Conservation (phyloP, 768 basidiomycete genomes). For the Austroboletus eburneus region DNA sequence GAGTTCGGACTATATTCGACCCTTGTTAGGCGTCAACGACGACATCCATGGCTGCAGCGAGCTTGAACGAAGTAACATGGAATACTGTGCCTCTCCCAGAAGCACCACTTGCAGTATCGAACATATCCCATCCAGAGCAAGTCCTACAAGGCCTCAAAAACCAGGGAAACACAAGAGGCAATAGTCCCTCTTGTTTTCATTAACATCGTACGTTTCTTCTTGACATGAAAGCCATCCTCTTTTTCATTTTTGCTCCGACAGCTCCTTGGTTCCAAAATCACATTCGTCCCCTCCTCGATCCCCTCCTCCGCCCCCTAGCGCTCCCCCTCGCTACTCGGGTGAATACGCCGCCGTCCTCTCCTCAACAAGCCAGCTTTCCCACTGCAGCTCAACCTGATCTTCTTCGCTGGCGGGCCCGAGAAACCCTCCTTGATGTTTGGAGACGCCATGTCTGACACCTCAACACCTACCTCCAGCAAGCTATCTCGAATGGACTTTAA, state of each 20-base stretch:
- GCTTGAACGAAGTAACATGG: conserved; percentile 30
- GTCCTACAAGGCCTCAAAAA: conserved; percentile 31
- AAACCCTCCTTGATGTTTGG: conserved; percentile 63
- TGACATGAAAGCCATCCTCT: no score
- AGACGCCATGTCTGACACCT: conserved; percentile 51
- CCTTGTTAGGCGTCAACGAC: conserved; percentile 47
- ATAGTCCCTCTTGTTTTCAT: conserved; percentile 63
- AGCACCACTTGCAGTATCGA: conserved; percentile 18
- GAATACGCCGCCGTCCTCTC: conserved; percentile 24
- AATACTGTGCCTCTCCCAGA: conserved; percentile 23
- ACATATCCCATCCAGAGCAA: conserved; percentile 7
- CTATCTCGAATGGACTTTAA: conserved; percentile 31
- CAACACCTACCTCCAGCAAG: conserved; percentile 33
- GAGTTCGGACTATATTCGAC: conserved; percentile 36
- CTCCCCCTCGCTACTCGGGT: conserved; percentile 25
- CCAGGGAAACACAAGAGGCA: conserved; percentile 61
- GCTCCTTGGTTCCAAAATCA: conserved; percentile 32
- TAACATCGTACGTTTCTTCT: conserved; percentile 47
- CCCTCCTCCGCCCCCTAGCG: conserved; percentile 23
- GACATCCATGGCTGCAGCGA: conserved; percentile 51
- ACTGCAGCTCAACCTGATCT: conserved; percentile 16
- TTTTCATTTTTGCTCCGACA: conserved; percentile 7
- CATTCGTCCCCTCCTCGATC: conserved; percentile 19
- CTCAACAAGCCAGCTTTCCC: conserved; percentile 7
- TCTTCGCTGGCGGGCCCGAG: conserved; percentile 60